Evolutionary conservation across 495 filamentous ascomycete genomes (phyloP), one percentile per base, ranked within the genome.

Genomic region (Pseudomonodictys pantanalensis): DNA sequence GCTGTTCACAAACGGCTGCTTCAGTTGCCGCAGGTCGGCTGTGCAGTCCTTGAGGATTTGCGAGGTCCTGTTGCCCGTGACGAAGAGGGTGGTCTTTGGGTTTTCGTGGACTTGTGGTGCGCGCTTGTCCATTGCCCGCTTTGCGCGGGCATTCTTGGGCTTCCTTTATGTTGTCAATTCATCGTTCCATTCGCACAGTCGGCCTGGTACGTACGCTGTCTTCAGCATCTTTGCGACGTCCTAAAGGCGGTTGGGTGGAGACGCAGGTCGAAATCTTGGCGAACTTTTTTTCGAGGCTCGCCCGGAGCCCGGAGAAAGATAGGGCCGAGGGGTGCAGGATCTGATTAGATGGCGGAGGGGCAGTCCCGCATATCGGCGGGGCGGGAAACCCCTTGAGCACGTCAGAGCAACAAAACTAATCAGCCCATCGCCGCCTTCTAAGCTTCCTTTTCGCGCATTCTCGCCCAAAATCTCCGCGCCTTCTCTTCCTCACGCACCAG

Each of bases 71-170:
- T 87, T 89, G 62, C 89, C 90, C 59, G 88, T 86, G 62, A 98
- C 83, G 68, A 97, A 83, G 33, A 98, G 84, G 44, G 88, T 85
- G 43, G 78, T 87, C 76, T 96, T 96, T 47, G 89, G 82, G 71
- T 92, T 89, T 77, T 98, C 93, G 72, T 85, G 77, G 49, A 81
- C 73, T 72, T 96, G 95, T n/a, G 95, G 89, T 60, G 85, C 91
- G 62, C 86, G 85, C 73, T 92, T 89, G 71, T 95, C 93, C 67
- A 96, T 85, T 48, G 88, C 89, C 54, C 93, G 87, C 79, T 92
- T 95, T 38, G 90, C 92, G 79, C 93, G 91, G 55, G 92, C 91
- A 72, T 90, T 97, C 65, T 88, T 86, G 59, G 93, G 91, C 82
- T 95, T 93, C 70, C 89, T 92, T n/a, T 66, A 46, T 30, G 24